Percentiles rank a stretch among this genome's conserved stretches.
These are phyloP conservation scores for Phytophthora europaea DNA, from an alignment of 352 stramenopile genomes.

Conservation along the genomic window DNA sequence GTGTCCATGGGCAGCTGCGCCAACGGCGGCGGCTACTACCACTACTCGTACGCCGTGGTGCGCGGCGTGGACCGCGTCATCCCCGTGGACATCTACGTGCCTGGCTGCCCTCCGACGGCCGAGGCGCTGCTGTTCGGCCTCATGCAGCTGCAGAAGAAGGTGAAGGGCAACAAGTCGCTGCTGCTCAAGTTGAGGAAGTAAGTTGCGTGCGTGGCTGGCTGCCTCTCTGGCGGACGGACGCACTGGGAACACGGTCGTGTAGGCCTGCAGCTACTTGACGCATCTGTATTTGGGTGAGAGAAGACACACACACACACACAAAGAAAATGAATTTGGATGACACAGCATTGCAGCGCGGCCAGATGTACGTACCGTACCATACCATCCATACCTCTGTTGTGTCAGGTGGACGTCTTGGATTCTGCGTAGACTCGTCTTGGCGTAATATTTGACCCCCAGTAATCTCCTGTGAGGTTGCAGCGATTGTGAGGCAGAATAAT, in stretches of 20 bases:
- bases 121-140: constrained; percentile 99
- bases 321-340: constrained; percentile 41
- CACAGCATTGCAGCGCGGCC: constrained; percentile 12
- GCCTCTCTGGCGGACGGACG: constrained; percentile 27
- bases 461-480: not conserved
- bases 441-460: constrained; percentile 1
- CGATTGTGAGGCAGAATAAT: too few relatives aligned
- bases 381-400: constrained; percentile 7
- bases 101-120: constrained; percentile 98
- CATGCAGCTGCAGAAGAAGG: constrained; percentile 99
- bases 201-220: constrained; percentile 1
- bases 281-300: constrained; percentile 29
- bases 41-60: constrained; percentile 99
- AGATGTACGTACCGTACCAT: not conserved
- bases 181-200: constrained; percentile 98
- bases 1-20: constrained; percentile 99
- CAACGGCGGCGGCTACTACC: constrained; percentile 95
- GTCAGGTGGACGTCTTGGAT: not conserved
- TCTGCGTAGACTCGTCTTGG: not conserved
- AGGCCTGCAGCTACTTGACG: not conserved
- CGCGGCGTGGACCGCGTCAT: constrained; percentile 98
- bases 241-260: constrained; percentile 1
- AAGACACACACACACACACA: constrained; percentile 23
- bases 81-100: constrained; percentile 99
- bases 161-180: constrained; percentile 98